Evolutionary conservation across 176 grass and related monocot genomes (phyloP), one percentile per base, ranked within the genome.

Genomic region (Oryza meridionalis): DNA sequence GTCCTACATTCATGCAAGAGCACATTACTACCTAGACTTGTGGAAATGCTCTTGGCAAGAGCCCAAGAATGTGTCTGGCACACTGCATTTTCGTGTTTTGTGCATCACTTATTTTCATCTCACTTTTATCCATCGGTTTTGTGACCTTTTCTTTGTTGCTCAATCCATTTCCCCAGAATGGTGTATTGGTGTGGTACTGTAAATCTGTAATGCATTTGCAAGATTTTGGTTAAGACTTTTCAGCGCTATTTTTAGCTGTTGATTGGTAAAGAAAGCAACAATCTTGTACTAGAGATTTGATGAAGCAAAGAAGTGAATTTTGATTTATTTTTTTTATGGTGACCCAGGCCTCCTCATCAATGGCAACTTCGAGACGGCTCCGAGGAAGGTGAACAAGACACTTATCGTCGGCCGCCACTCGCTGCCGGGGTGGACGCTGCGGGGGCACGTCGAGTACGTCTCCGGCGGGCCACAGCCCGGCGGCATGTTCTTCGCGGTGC

Each of bases 361-460:
- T 53, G 96, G 96, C 78, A 99, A 99, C 88, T 99, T 99, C 64
- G 93, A 99, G 96, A 85, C 82, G 26, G 87, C 89, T 27, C 96
- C 96, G 1, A 22, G 44, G 77, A 89, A 87, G 74, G 72, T 99
- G 77, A 99, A 96, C 86, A 96, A 86, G 83, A 96, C 91, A n/a
- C 29, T 99, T 24, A 90, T 99, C 92, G 43, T 90, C 2, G 96
- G 96, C 0, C 94, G 94, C 5, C 96, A 99, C 84, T 90, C 93
- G 31, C 96, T 96, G 22, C 96, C 96, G 3, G 89, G 89, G 27
- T 99, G 96, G 96, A 92, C 70, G 45, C 89, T 99, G 33, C 81
- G 79, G 10, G 96, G 96, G 4, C 85, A 85, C 47, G 91, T 96
- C 4, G 93, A 96, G 91, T 96, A 96, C 67, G 89, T 96, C 19